phyloP scores from a whole-genome alignment of 2,329 filamentous ascomycete species.

The Colletotrichum melonis region DNA sequence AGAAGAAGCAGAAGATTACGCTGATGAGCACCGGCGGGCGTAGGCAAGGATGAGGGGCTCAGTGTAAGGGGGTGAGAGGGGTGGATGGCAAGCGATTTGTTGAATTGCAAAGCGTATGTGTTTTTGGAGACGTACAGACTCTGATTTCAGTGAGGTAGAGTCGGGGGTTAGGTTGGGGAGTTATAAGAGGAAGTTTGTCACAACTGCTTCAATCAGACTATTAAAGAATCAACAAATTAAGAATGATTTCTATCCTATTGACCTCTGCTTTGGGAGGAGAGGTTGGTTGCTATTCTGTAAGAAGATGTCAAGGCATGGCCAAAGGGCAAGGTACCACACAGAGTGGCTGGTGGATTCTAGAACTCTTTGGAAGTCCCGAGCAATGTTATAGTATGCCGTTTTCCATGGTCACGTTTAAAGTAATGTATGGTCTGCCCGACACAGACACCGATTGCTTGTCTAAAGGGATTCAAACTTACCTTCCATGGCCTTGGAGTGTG shows the following conservation, averaged over 20 bases:
- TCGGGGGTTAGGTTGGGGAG: not conserved
- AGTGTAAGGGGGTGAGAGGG: not conserved
- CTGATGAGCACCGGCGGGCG: conserved; percentile 76
- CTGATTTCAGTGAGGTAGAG: conserved; percentile 8
- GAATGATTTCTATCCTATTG: not conserved
- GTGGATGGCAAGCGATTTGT: not conserved
- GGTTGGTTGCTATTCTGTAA: not conserved
- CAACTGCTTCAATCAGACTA: conserved; percentile 3
- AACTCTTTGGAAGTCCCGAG: no score
- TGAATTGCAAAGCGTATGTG: not conserved
- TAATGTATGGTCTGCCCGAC: no score
- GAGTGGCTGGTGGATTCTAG: no score
- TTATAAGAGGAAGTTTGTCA: not conserved
- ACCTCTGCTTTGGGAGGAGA: not conserved
- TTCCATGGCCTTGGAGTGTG: no score
- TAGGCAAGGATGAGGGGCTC: conserved; percentile 50
- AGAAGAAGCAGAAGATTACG: conserved; percentile 79
- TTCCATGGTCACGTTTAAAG: no score
- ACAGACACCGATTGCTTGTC: no score
- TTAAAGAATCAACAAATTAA: not conserved
- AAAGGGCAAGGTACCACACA: no score
- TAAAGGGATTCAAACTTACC: no score
- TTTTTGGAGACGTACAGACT: not conserved
- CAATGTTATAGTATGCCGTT: no score
- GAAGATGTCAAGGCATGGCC: not conserved